phyloP scores from a whole-genome alignment of 2,329 filamentous ascomycete species.

The Aspergillus udagawae region DNA sequence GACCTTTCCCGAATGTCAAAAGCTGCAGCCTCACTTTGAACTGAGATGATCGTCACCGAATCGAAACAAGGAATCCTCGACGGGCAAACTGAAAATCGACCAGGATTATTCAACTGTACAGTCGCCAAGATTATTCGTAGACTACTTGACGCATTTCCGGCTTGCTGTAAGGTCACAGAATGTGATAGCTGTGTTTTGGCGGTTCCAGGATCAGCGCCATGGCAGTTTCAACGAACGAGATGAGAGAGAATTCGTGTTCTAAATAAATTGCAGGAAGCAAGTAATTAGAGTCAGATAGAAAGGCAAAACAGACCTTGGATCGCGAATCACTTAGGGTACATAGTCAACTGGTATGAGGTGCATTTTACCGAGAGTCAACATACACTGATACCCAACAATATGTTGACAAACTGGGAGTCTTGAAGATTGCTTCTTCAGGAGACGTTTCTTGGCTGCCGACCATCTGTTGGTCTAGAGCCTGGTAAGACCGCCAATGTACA shows the following conservation, averaged over 20 bases:
- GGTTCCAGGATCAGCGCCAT: background rate
- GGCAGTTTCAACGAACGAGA: background rate
- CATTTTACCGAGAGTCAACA: background rate
- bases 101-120: background rate
- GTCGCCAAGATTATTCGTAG: background rate
- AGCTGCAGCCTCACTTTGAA: background rate
- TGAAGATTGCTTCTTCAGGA: background rate
- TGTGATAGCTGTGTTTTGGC: background rate
- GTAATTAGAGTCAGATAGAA: background rate
- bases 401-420: background rate
- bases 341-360: background rate
- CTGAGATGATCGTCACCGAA: background rate
- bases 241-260: background rate
- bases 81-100: background rate
- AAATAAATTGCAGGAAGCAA: background rate
- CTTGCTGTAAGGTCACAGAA: background rate
- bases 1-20: background rate
- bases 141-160: background rate
- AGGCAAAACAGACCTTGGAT: background rate
- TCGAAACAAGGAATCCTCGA: conserved; percentile 2
- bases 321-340: background rate
- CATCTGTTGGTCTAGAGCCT: background rate
- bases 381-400: background rate
- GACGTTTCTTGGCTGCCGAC: too few species aligned
- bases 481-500: background rate